A percentile compares a stretch with the other conserved stretches of the same genome.
These are phyloP conservation scores for Cytospora piceae DNA, from an alignment of 2,329 filamentous ascomycete genomes.

Conservation along the genomic window DNA sequence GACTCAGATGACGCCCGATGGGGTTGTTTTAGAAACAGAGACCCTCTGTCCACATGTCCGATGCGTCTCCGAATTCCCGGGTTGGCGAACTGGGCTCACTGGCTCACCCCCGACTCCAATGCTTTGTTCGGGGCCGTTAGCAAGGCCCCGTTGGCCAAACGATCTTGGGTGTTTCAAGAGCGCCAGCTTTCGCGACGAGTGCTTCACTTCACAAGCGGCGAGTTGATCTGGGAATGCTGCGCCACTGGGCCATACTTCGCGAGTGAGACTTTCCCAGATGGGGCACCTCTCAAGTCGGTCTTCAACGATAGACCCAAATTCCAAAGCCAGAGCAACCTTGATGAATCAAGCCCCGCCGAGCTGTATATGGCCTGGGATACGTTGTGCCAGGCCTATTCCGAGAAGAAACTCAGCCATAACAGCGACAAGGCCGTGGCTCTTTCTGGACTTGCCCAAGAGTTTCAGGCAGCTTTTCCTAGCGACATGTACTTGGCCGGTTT, in stretches of 20 bases:
- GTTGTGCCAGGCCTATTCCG: conserved; percentile 3
- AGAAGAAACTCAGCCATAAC: conserved; percentile 6
- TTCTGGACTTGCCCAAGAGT: conserved; percentile 3
- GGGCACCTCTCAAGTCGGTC: background rate
- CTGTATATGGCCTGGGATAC: conserved; percentile 1
- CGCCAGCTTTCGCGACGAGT: conserved; percentile 23
- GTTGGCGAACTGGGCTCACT: background rate
- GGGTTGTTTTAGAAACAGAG: conserved; percentile 5
- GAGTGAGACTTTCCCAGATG: conserved; percentile 8
- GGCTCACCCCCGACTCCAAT: background rate
- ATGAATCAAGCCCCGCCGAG: background rate
- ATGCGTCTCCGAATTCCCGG: conserved; percentile 10
- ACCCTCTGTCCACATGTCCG: background rate
- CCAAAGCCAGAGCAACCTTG: background rate
- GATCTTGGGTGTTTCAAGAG: conserved; percentile 25
- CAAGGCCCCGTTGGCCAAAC: conserved; percentile 1
- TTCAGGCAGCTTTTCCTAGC: background rate
- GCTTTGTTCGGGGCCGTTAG: background rate
- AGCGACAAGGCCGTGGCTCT: conserved; percentile 6
- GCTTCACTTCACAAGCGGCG: conserved; percentile 15
- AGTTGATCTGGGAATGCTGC: conserved; percentile 17
- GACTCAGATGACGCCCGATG: conserved; percentile 12
- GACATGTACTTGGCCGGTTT: background rate
- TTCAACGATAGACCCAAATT: conserved; percentile 5
- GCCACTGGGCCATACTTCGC: conserved; percentile 30